These are phyloP conservation scores for Acrocalymma vagum DNA, from an alignment of 2,329 filamentous ascomycete species.

Conservation along the genomic window DNA sequence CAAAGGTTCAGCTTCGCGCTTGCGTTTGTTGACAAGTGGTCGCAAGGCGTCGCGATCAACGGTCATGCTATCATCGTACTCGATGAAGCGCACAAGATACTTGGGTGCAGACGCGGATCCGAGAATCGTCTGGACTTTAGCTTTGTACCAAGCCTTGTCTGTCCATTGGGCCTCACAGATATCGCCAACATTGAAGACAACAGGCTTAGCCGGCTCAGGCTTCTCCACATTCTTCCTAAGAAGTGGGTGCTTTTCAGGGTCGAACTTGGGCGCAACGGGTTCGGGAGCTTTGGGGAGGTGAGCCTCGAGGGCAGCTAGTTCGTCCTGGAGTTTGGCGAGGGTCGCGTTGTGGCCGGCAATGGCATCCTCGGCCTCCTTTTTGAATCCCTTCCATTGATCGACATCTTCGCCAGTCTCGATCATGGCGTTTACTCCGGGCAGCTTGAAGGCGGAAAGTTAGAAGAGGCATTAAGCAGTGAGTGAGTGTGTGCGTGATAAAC, in stretches of 20 bases:
- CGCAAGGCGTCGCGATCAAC: conserved; percentile 59
- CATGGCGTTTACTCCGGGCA: conserved; percentile 76
- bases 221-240: conserved; percentile 62
- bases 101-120: conserved; percentile 90
- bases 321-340: conserved; percentile 70
- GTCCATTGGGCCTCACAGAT: conserved; percentile 90
- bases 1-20: conserved; percentile 86
- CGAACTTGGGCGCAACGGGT: conserved; percentile 68
- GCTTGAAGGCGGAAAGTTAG: conserved; percentile 12
- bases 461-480: not conserved
- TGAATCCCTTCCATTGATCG: conserved; percentile 80
- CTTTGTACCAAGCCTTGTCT: conserved; percentile 90
- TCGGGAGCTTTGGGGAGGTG: conserved; percentile 51
- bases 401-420: conserved; percentile 79
- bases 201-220: conserved; percentile 45
- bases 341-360: conserved; percentile 81
- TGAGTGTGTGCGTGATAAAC: not conserved
- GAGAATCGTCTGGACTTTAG: conserved; percentile 91
- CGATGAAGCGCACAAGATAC: conserved; percentile 95
- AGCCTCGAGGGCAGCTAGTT: conserved; percentile 69
- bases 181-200: conserved; percentile 85
- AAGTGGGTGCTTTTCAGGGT: conserved; percentile 80
- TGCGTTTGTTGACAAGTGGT: conserved; percentile 51
- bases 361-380: conserved; percentile 82
- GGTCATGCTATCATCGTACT: conserved; percentile 88